These are phyloP conservation scores for Cornus controversa DNA, from an alignment of 148 eudicot genomes.

Conservation along the genomic window DNA sequence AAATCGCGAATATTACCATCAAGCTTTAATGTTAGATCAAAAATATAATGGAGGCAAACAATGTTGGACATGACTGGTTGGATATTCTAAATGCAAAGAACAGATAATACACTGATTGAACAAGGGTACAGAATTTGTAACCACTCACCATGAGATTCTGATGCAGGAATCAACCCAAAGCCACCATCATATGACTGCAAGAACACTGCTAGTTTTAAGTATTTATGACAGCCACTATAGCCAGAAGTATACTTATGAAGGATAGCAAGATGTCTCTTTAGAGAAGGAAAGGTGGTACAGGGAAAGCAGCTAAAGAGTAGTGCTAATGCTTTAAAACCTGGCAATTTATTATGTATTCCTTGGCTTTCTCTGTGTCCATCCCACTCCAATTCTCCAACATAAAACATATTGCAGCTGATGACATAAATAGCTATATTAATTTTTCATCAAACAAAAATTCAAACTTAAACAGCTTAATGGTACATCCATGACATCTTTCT, in stretches of 20 bases:
- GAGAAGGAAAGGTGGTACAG: neutral
- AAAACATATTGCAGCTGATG: slow-evolving; percentile 76
- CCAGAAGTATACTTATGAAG: neutral
- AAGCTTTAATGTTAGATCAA: neutral
- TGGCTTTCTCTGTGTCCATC: slow-evolving; percentile 76
- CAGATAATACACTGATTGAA: neutral
- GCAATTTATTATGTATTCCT: slow-evolving; percentile 70
- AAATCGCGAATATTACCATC: neutral
- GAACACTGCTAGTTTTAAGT: slow-evolving; percentile 8
- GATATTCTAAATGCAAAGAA: neutral
- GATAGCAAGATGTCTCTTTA: neutral
- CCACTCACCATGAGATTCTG: slow-evolving; percentile 96
- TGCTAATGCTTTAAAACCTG: slow-evolving; percentile 51
- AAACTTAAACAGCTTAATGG: neutral
- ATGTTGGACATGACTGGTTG: neutral
- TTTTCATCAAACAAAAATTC: slow-evolving; percentile 8
- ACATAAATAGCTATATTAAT: slow-evolving; percentile 5
- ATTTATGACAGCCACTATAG: neutral
- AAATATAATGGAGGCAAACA: neutral
- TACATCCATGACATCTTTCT: neutral
- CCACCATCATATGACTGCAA: slow-evolving; percentile 99
- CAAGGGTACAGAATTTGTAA: slow-evolving; percentile 1
- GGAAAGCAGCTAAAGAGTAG: neutral
- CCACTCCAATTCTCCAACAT: slow-evolving; percentile 91
- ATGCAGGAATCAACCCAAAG: slow-evolving; percentile 88